phyloP scores from a whole-genome alignment of 345 rosid genomes.

The Citrus reticulata region DNA sequence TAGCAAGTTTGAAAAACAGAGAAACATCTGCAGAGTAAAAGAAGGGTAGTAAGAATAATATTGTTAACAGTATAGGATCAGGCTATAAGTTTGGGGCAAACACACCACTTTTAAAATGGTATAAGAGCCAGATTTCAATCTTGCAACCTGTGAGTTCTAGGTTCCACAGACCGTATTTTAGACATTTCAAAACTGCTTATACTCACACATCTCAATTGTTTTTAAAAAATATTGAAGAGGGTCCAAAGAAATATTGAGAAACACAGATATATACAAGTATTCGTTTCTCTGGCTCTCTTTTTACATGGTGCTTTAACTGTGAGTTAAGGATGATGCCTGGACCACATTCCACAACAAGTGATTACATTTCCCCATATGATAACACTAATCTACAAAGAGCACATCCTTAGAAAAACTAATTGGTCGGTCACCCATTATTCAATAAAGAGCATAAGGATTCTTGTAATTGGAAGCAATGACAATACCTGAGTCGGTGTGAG shows the following conservation, averaged over 20 bases:
- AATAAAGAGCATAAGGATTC: neutral
- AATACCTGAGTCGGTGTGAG: conserved; percentile 90
- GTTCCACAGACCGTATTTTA: neutral
- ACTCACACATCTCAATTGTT: neutral
- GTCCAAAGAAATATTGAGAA: conserved; percentile 1
- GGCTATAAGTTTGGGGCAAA: neutral
- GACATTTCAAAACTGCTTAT: neutral
- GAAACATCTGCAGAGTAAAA: too few species aligned
- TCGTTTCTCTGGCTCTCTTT: conserved; percentile 2
- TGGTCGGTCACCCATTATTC: neutral
- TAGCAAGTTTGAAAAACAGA: neutral
- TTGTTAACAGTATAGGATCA: neutral
- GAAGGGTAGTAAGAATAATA: neutral
- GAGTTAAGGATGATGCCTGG: neutral
- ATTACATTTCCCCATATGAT: neutral
- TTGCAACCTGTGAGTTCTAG: neutral
- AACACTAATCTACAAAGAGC: neutral
- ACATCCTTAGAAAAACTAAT: neutral
- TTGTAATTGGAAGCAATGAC: neutral
- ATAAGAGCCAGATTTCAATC: neutral
- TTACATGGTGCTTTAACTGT: neutral
- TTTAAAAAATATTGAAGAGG: neutral
- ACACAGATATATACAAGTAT: neutral
- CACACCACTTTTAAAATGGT: neutral
- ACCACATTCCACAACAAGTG: neutral